Evolutionary conservation across 345 rosid genomes (phyloP), one percentile per base, ranked within the genome.

Genomic region (Populus nigra): DNA sequence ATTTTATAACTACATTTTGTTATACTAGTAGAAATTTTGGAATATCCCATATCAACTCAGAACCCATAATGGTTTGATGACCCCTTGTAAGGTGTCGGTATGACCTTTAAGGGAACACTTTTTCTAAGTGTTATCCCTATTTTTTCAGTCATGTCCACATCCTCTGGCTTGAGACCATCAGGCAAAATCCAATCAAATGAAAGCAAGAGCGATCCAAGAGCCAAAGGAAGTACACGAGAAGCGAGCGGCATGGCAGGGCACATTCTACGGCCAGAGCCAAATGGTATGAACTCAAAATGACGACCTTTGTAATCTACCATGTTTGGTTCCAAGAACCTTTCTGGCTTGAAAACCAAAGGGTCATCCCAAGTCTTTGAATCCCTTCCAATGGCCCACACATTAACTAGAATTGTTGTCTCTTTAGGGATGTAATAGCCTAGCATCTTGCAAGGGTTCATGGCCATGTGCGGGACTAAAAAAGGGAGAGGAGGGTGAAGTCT

Each of bases 211-310:
- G 97, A 87, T 36, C 98, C 98, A 47, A 93, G 62, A 0, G 92
- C 91, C n/a, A 88, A 33, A 0, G 91, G 93, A 20, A 93, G 87
- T 36, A 92, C 78, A n/a, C 93, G 87, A 41, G 94, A 84, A 36
- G 86, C 95, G 9, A 90, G 84, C 7, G 97, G 90, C 76, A 92
- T 63, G 31, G 94, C 97, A 0, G 97, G 98, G 74, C 98, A 93
- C 91, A 93, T 93, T 78, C 98, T 77, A 10, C 95, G 82, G 0
- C 98, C 97, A n/a, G 95, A 86, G 31, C 97, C 98, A 36, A 93
- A 92, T 3, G 97, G 98, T 23, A 92, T 83, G n/a, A 85, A 92
- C 84, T 86, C 88, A 71, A 82, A 93, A 87, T 93, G 79, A 0
- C 85, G 89, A 11, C 98, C 98, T 71, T 86, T 93, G 20, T 78